Conservation (phyloP, 768 basidiomycete genomes). For the Leccinum olivaceopallidum region DNA sequence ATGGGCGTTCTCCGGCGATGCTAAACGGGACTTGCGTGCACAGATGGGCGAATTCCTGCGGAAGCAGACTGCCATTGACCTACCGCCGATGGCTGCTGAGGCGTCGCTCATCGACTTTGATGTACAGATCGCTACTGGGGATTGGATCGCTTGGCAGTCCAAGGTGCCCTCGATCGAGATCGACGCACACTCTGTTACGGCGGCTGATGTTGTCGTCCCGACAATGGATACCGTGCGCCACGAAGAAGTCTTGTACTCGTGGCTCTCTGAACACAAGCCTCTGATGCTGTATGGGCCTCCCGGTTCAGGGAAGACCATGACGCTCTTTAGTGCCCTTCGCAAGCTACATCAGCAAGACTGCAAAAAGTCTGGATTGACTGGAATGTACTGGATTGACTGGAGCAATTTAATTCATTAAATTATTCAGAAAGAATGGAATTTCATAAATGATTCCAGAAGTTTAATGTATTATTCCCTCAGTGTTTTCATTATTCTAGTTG, state of each 20-base stretch:
- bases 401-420: no score
- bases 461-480: no score
- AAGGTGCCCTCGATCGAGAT: slow-evolving; percentile 95
- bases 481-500: no score
- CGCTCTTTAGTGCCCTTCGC: no score
- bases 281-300: slow-evolving; percentile 98
- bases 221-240: slow-evolving; percentile 98
- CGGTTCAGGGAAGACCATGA: slow-evolving; percentile 99
- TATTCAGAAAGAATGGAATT: no score
- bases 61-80: slow-evolving; percentile 84
- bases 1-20: slow-evolving; percentile 98
- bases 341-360: no score
- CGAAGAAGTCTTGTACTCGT: slow-evolving; percentile 97
- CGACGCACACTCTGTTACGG: slow-evolving; percentile 93
- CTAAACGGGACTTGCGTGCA: slow-evolving; percentile 83
- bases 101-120: slow-evolving; percentile 94
- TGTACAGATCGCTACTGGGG: slow-evolving; percentile 80
- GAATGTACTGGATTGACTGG: no score
- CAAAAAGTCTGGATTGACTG: no score
- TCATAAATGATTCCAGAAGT: no score
- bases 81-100: slow-evolving; percentile 73
- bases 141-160: slow-evolving; percentile 92
- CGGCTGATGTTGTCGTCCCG: slow-evolving; percentile 95
- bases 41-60: slow-evolving; percentile 88
- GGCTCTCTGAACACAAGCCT: slow-evolving; percentile 98